Base-by-base conservation (phyloP, 1,284 basidiomycete genomes). In the Naganishia sp. region DNA sequence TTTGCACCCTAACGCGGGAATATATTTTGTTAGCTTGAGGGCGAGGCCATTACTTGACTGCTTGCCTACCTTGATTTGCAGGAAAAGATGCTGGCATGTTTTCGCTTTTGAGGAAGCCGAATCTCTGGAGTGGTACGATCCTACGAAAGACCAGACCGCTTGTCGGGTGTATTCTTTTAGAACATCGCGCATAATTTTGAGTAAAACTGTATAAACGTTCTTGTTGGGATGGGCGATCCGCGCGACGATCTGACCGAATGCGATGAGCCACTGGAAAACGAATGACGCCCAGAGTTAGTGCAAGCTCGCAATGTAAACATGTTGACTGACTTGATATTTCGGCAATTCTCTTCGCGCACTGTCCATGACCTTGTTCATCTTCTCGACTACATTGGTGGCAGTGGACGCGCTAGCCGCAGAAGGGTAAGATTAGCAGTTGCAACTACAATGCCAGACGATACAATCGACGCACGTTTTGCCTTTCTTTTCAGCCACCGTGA, bases 171-270 rank as follows among this genome's bases (percentile, higher is more conserved):
- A 95, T 64, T 87, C 86, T 61, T 83, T 79, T 15, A 99, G 84
- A 46, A 98, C 90, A 21, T 79, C 81, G 11, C 82, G 79, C 69
- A 99, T 92, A 46, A 99, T 85, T 65, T 80, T 82, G 1, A 86
- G 83, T 18, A 99, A 80, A 16, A 87, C 80, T 0, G 77, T 77
- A 75, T 86, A 90, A 1, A 94, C 89, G 1, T 83, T 83, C n/a
- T 80, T 74, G 73, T 92, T 90, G 18, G 80, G 81, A 73, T 98
- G 92, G 21, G 89, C 90, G 43, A 99, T 90, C 10, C 96, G 87
- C 28, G 96, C 99, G 11, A 96, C 91, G 66, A 99, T 90, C 82
- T 99, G 96, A 7, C 96, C 94, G 71, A 98, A 94, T 0, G 94
- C 94, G 0, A 91, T 95, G 71, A 90, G 90, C 92, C 94, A 99